Conservation (phyloP, 164 flowering plant species). For the Aristolochia californica region DNA sequence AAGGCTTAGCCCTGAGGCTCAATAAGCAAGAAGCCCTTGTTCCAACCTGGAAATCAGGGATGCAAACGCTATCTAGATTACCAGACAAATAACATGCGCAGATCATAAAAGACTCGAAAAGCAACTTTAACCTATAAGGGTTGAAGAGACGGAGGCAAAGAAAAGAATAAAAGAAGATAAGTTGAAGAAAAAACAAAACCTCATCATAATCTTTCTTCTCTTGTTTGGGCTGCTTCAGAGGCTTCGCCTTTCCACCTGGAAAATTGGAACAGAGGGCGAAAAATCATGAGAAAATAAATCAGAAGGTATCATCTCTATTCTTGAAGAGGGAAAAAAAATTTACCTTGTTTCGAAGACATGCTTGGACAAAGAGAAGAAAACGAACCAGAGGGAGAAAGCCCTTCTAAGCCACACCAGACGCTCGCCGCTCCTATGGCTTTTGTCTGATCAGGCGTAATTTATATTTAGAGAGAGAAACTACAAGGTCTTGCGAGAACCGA, state of each 20-base stretch:
- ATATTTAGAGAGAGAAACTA: too few relatives aligned
- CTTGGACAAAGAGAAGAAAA: neutral
- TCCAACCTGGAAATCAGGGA: too few relatives aligned
- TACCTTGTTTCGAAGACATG: slow-evolving; percentile 3
- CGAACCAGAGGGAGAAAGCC: neutral
- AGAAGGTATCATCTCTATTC: neutral
- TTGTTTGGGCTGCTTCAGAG: slow-evolving; percentile 75
- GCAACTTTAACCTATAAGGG: neutral
- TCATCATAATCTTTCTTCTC: slow-evolving; percentile 82
- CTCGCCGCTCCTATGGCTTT: too few relatives aligned
- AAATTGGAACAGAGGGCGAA: neutral
- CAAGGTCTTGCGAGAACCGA: too few relatives aligned
- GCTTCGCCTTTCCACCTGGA: slow-evolving; percentile 74
- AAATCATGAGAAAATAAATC: slow-evolving; percentile 3
- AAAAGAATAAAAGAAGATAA: neutral
- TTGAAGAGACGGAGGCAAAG: too few relatives aligned
- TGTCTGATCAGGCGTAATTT: too few relatives aligned
- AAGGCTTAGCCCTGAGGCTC: too few relatives aligned
- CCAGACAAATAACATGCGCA: too few relatives aligned
- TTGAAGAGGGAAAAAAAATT: neutral
- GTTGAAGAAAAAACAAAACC: slow-evolving; percentile 25
- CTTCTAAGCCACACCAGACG: too few relatives aligned
- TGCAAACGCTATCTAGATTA: too few relatives aligned
- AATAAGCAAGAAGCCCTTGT: too few relatives aligned
- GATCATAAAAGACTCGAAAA: too few relatives aligned